phyloP scores from a whole-genome alignment of 2,329 filamentous ascomycete species.

The Trichoderma sp. region DNA sequence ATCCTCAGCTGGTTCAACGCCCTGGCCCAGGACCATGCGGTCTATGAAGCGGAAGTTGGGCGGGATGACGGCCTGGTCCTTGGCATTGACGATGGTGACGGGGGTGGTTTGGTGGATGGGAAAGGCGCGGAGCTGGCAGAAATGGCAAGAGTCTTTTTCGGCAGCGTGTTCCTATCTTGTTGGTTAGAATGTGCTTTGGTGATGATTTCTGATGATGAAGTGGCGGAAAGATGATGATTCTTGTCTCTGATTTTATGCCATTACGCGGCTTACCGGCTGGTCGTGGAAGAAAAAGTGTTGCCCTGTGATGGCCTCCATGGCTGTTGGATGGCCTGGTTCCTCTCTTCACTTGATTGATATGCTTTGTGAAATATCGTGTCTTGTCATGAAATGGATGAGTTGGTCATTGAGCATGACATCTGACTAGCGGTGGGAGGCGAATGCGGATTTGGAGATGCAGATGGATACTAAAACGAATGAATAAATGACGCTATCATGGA shows the following conservation, averaged over 20 bases:
- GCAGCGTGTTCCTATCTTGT: constrained; percentile 25
- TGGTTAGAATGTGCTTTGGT: neutral
- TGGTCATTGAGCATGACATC: neutral
- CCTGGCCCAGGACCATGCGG: constrained; percentile 55
- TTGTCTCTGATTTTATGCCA: neutral
- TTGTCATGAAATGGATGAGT: neutral
- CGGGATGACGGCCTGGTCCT: constrained; percentile 56
- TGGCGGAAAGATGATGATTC: neutral
- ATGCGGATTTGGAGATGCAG: neutral
- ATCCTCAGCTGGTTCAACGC: constrained; percentile 56
- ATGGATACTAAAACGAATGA: neutral
- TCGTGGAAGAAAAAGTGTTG: constrained; percentile 52
- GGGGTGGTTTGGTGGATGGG: constrained; percentile 47
- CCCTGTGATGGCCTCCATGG: constrained; percentile 47
- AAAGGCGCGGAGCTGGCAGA: constrained; percentile 59
- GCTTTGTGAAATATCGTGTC: neutral
- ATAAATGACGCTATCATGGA: neutral
- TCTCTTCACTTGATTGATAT: neutral
- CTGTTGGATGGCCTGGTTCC: too few relatives aligned
- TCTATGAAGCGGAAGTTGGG: constrained; percentile 68
- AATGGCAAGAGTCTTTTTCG: constrained; percentile 52
- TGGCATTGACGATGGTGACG: constrained; percentile 62
- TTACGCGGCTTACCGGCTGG: constrained; percentile 26
- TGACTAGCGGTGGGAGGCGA: neutral
- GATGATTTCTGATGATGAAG: neutral